Evolutionary conservation across 148 eudicot species (phyloP).

Genomic region (Pharnaceum exiguum): DNA sequence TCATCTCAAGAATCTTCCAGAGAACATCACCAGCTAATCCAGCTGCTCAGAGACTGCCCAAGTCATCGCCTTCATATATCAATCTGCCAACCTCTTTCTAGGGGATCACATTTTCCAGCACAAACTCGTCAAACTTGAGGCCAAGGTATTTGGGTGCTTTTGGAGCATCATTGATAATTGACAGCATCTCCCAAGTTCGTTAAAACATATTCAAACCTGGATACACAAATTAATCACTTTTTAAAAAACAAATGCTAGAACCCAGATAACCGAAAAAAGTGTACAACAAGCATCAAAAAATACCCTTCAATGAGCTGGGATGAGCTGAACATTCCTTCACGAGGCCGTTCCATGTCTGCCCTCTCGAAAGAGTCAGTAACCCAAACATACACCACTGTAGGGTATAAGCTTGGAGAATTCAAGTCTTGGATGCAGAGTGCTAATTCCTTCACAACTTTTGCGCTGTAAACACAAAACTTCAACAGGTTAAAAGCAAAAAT

Average conservation of each 20-base stretch:
- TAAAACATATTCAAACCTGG: conserved; percentile 77
- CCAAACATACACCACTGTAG: conserved; percentile 71
- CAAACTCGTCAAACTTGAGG: conserved; percentile 46
- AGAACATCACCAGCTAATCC: conserved; percentile 81
- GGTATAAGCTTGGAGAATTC: conserved; percentile 66
- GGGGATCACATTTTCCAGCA: conserved; percentile 49
- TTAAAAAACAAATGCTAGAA: too few relatives aligned
- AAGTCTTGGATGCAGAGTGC: conserved; percentile 70
- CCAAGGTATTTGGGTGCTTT: conserved; percentile 84
- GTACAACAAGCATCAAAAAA: neutral
- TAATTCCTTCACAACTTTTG: conserved; percentile 80
- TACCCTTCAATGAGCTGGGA: conserved; percentile 73
- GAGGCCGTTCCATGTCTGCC: conserved; percentile 66
- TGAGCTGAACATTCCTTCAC: conserved; percentile 39
- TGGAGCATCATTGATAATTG: conserved; percentile 83
- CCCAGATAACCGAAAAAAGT: neutral
- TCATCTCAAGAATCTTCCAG: conserved; percentile 57
- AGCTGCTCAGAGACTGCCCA: conserved; percentile 53
- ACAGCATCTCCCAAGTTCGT: conserved; percentile 64
- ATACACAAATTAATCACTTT: neutral
- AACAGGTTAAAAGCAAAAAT: neutral
- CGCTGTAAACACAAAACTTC: conserved; percentile 48
- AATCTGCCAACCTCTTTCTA: conserved; percentile 45
- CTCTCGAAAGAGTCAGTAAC: conserved; percentile 84
- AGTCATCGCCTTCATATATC: conserved; percentile 70